Base-by-base conservation (phyloP, 306 rosid genomes). In the Acmispon strigosus region DNA sequence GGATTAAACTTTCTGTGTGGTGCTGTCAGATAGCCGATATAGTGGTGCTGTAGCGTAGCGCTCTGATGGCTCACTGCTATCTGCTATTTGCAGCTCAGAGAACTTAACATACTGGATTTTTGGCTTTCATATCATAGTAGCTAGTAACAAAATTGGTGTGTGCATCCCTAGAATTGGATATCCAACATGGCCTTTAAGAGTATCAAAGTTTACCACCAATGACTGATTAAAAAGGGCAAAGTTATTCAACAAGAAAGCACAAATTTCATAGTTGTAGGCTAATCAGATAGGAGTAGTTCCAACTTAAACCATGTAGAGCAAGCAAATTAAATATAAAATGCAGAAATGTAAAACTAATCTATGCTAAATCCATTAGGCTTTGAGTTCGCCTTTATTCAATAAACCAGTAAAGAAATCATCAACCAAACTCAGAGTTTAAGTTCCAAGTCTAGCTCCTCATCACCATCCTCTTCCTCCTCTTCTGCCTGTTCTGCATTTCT, bases 1-100 rank as follows among this genome's bases (percentile, higher is more conserved):
- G 69, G 57, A 58, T 20, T 58, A 57, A 50, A 49, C 76, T 79
- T 74, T 74, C 67, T 79, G 76, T 79, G 76, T 36, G 73, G 83
- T 73, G 76, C 73, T 79, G n/a, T n/a, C n/a, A n/a, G n/a, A n/a
- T n/a, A n/a, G n/a, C n/a, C n/a, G n/a, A n/a, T n/a, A n/a, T n/a
- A n/a, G n/a, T n/a, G n/a, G n/a, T n/a, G n/a, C n/a, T n/a, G n/a
- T n/a, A n/a, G n/a, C n/a, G n/a, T n/a, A n/a, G n/a, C n/a, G n/a
- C n/a, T n/a, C n/a, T n/a, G n/a, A n/a, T n/a, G n/a, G n/a, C n/a
- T n/a, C n/a, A n/a, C n/a, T n/a, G n/a, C n/a, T n/a, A n/a, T n/a
- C n/a, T n/a, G n/a, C n/a, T n/a, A n/a, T n/a, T n/a, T n/a, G n/a
- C n/a, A n/a, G n/a, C n/a, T n/a, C n/a, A n/a, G n/a, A n/a, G n/a